Percentiles rank a stretch among this genome's conserved stretches.
These are phyloP conservation scores for Sporothrix schenckii DNA, from an alignment of 2,329 filamentous ascomycete genomes.

Conservation along the genomic window DNA sequence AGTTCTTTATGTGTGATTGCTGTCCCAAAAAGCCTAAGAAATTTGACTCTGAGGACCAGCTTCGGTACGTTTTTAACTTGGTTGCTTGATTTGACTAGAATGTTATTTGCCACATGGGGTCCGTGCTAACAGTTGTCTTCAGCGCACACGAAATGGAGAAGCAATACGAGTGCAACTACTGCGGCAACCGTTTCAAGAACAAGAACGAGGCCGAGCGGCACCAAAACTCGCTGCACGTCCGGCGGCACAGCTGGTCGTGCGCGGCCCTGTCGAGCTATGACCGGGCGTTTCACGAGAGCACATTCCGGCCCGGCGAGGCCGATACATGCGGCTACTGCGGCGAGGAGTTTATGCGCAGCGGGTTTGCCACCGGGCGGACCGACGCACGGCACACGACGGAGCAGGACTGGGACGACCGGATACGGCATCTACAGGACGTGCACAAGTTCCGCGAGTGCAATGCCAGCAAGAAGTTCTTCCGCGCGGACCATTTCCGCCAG, in stretches of 20 bases:
- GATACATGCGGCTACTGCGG: conserved; percentile 96
- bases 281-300: conserved; percentile 84
- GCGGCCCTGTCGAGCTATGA: conserved; percentile 77
- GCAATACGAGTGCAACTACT: conserved; percentile 91
- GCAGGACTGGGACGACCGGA: conserved; percentile 83
- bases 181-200: conserved; percentile 96
- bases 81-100: neutral
- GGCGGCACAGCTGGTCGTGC: conserved; percentile 95
- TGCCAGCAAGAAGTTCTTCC: conserved; percentile 95
- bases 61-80: conserved; percentile 66
- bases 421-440: conserved; percentile 82
- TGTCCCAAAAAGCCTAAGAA: conserved; percentile 97
- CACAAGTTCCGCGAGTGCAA: conserved; percentile 99
- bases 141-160: conserved; percentile 92
- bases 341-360: conserved; percentile 72
- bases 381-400: conserved; percentile 62
- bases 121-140: conserved; percentile 23
- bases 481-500: conserved; percentile 96
- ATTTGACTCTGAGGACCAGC: conserved; percentile 80
- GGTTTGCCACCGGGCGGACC: conserved; percentile 46
- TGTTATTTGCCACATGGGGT: neutral
- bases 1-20: conserved; percentile 77
- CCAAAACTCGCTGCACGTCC: conserved; percentile 90
- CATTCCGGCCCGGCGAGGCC: conserved; percentile 63
- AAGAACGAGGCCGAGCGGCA: conserved; percentile 98